These are phyloP conservation scores for Avicennia marina DNA, from an alignment of 257 asterid genomes.

Conservation along the genomic window DNA sequence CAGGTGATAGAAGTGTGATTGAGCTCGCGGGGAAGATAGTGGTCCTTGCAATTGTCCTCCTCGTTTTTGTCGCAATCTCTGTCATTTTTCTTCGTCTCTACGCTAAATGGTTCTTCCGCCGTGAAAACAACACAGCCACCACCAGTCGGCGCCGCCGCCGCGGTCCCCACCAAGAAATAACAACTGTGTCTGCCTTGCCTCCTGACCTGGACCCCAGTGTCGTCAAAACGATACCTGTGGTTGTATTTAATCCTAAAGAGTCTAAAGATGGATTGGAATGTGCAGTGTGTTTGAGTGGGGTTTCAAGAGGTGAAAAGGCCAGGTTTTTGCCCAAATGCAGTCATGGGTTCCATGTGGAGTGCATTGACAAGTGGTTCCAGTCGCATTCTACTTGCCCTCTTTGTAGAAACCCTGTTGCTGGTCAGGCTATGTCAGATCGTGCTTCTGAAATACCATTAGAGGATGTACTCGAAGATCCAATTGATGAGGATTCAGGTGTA, in stretches of 20 bases:
- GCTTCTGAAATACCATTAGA: neutral
- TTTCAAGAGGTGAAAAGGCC: constrained; percentile 40
- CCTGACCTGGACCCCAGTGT: constrained; percentile 38
- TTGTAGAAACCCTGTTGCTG: too few species aligned
- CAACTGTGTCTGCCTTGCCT: constrained; percentile 13
- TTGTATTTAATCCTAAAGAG: constrained; percentile 20
- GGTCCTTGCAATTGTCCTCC: constrained; percentile 41
- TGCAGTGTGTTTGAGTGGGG: constrained; percentile 40
- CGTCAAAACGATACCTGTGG: constrained; percentile 39
- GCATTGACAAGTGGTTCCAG: constrained; percentile 68
- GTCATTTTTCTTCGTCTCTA: constrained; percentile 54
- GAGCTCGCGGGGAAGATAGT: constrained; percentile 56
- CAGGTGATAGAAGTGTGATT: constrained; percentile 24
- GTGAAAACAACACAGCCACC: constrained; percentile 22
- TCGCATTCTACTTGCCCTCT: too few species aligned
- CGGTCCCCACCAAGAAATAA: constrained; percentile 31
- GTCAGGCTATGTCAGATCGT: neutral
- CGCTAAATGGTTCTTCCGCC: constrained; percentile 57
- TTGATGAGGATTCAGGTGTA: constrained; percentile 22
- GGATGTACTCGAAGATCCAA: constrained; percentile 6
- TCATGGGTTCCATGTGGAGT: constrained; percentile 55
- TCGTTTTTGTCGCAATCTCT: constrained; percentile 40
- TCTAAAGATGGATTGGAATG: constrained; percentile 42
- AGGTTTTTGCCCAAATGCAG: constrained; percentile 48
- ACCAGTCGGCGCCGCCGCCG: constrained; percentile 21